These are phyloP conservation scores for Cyclocybe aegerita DNA, from an alignment of 768 basidiomycete genomes.

Conservation along the genomic window DNA sequence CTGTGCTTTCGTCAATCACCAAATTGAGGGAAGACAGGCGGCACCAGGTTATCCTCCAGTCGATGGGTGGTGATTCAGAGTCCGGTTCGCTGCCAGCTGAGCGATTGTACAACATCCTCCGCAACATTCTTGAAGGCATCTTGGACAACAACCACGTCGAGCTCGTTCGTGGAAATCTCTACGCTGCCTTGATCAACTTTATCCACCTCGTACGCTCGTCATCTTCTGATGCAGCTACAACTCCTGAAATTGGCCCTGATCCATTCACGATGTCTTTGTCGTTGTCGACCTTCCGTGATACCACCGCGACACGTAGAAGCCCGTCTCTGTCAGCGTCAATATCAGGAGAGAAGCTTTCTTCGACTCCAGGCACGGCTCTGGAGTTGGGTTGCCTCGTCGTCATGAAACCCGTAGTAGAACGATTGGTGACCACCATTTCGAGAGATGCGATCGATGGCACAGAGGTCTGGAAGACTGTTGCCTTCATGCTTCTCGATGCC, in stretches of 20 bases:
- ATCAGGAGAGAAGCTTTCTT: conserved; percentile 17
- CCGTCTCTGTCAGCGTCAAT: conserved; percentile 30
- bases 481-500: conserved; percentile 87
- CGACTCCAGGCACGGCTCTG: conserved; percentile 37
- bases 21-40: conserved; percentile 85
- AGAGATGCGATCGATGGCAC: conserved; percentile 94
- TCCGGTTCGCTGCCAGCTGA: conserved; percentile 78
- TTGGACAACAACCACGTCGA: conserved; percentile 77
- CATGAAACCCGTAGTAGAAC: conserved; percentile 69
- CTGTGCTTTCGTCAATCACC: conserved; percentile 77
- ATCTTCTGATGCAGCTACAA: conserved; percentile 16
- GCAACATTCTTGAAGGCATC: conserved; percentile 72
- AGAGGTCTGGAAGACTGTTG: conserved; percentile 96
- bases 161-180: conserved; percentile 91
- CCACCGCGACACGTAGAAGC: conserved; percentile 36
- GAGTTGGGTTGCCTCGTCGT: conserved; percentile 63
- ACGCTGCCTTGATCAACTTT: conserved; percentile 88
- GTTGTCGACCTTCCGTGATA: conserved; percentile 42
- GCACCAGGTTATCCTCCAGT: conserved; percentile 66
- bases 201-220: conserved; percentile 66
- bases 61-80: conserved; percentile 59
- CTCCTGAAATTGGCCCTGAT: conserved; percentile 17
- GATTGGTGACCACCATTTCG: conserved; percentile 68
- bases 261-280: conserved; percentile 30
- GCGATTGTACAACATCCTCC: conserved; percentile 71